Percentiles rank a stretch among this genome's conserved stretches.
Conservation (phyloP, 169 alveolate genomes). For the Plasmodium yoelii region DNA sequence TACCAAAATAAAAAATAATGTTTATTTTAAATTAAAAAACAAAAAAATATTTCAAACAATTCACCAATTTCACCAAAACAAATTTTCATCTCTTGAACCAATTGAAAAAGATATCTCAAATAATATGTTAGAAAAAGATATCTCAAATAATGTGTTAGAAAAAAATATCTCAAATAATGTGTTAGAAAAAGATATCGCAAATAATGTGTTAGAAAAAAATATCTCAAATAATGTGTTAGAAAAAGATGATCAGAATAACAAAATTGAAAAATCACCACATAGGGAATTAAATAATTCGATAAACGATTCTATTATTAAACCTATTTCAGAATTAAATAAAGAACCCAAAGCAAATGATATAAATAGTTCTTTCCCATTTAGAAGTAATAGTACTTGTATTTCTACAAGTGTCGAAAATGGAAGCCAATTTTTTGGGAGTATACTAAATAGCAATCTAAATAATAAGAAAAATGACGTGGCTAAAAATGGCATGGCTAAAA, state of each 20-base stretch:
- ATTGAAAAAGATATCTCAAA: too few relatives aligned
- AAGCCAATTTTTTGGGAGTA: neutral
- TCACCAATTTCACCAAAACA: neutral
- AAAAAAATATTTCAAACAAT: neutral
- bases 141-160: too few relatives aligned
- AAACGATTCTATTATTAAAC: neutral
- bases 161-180: too few relatives aligned
- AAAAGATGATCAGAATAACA: too few relatives aligned
- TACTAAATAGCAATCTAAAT: neutral
- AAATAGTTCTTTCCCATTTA: neutral
- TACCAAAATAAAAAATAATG: neutral
- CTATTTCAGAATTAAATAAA: neutral
- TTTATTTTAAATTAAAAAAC: slow-evolving; percentile 5
- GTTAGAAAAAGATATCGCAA: too few relatives aligned
- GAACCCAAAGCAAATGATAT: neutral
- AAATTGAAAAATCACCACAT: neutral
- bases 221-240: too few relatives aligned
- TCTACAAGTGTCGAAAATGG: neutral
- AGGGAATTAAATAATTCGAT: neutral
- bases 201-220: too few relatives aligned
- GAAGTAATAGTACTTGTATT: neutral
- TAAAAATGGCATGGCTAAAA: neutral
- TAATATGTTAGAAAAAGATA: too few relatives aligned
- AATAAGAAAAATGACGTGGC: neutral
- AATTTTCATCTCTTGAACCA: neutral